These are phyloP conservation scores for Sporothrix pseudoabietina DNA, from an alignment of 2,329 filamentous ascomycete genomes.

Conservation along the genomic window DNA sequence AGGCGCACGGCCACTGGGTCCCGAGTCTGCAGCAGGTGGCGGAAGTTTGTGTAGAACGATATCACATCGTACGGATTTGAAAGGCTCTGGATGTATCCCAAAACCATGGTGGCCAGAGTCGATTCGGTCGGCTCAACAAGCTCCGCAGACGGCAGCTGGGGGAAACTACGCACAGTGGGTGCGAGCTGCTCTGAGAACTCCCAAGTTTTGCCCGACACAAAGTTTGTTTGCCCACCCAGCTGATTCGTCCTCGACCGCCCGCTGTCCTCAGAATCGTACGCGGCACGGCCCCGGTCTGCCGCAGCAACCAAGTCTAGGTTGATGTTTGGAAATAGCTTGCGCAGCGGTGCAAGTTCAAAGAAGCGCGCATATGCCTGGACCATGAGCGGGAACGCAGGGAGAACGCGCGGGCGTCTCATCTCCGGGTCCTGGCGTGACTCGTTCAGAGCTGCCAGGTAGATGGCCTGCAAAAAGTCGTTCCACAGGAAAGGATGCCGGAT, in stretches of 20 bases:
- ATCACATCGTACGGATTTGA: constrained; percentile 47
- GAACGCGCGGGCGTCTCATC: constrained; percentile 41
- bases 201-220: constrained; percentile 27
- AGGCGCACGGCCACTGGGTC: constrained; percentile 45
- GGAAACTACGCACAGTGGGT: constrained; percentile 33
- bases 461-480: constrained; percentile 56
- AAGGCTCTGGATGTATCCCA: constrained; percentile 50
- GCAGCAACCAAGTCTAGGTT: constrained; percentile 4
- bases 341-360: constrained; percentile 52
- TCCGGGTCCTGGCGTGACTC: constrained; percentile 42
- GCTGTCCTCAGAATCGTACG: neutral
- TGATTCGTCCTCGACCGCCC: neutral
- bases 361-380: constrained; percentile 53
- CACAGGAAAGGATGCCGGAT: constrained; percentile 53
- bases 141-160: constrained; percentile 30
- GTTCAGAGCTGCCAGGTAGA: constrained; percentile 49
- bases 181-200: constrained; percentile 32
- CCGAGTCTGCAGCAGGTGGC: constrained; percentile 44
- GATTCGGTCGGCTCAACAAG: constrained; percentile 43
- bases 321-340: constrained; percentile 41
- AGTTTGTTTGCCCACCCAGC: neutral
- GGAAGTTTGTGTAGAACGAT: constrained; percentile 53
- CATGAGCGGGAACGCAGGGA: constrained; percentile 52
- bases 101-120: constrained; percentile 52
- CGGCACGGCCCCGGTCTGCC: neutral